phyloP scores from a whole-genome alignment of 2,329 filamentous ascomycete genomes.

The Fusarium multiceps region DNA sequence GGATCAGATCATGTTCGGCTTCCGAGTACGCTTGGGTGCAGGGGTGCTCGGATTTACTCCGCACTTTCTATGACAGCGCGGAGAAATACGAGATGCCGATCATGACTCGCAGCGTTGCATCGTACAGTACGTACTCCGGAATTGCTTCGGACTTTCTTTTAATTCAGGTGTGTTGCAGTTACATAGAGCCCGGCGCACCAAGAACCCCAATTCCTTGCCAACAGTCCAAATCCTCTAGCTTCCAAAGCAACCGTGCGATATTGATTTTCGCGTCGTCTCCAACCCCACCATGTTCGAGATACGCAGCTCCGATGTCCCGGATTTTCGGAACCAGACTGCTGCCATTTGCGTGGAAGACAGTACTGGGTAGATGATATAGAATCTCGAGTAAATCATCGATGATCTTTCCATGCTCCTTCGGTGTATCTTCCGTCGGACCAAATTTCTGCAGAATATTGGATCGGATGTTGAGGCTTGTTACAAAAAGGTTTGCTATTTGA shows the following conservation, averaged over 20 bases:
- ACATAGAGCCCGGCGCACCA: background rate
- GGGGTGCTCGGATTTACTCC: slow-evolving; percentile 30
- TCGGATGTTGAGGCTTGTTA: slow-evolving; percentile 52
- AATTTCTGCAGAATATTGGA: slow-evolving; percentile 53
- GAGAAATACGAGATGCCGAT: background rate
- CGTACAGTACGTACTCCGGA: background rate
- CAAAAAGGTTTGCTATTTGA: slow-evolving; percentile 52
- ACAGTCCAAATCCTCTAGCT: slow-evolving; percentile 49
- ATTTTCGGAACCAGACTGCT: slow-evolving; percentile 52
- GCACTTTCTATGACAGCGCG: background rate
- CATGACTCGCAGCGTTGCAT: background rate
- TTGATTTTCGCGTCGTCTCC: slow-evolving; percentile 37
- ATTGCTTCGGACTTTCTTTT: background rate
- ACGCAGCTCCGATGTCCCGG: slow-evolving; percentile 51
- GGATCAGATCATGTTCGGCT: background rate
- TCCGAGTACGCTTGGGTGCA: accelerated
- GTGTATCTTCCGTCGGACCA: slow-evolving; percentile 23
- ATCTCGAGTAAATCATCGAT: slow-evolving; percentile 53
- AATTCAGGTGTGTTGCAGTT: background rate
- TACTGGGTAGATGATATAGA: slow-evolving; percentile 49
- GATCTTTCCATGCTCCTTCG: slow-evolving; percentile 47
- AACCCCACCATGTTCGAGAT: slow-evolving; percentile 44
- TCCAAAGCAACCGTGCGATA: slow-evolving; percentile 46
- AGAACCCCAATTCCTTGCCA: slow-evolving; percentile 44
- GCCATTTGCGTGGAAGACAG: slow-evolving; percentile 51